Evolutionary conservation across 495 filamentous ascomycete species (phyloP).

Genomic region (Parathielavia hyrcaniae): DNA sequence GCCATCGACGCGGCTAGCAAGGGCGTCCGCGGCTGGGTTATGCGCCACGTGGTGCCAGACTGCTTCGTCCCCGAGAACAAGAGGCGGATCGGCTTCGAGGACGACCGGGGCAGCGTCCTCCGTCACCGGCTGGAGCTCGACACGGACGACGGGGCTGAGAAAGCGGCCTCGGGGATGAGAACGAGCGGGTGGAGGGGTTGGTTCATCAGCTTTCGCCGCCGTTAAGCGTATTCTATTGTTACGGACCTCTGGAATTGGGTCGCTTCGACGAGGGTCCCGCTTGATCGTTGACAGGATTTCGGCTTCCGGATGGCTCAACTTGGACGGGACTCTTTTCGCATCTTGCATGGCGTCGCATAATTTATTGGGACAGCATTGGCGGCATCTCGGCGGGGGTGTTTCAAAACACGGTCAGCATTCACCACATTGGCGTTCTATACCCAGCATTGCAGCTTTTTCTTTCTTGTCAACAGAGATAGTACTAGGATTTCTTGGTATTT

Average conservation of each 20-base stretch:
- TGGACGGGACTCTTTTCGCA: background rate
- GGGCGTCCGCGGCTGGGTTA: constrained; percentile 49
- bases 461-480: constrained; percentile 1
- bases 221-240: background rate
- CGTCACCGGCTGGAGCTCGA: constrained; percentile 46
- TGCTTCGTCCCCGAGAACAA: constrained; percentile 46
- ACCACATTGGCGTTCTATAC: constrained; percentile 20
- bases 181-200: constrained; percentile 25
- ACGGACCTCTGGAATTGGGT: no score
- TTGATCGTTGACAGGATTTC: background rate
- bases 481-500: constrained; percentile 3
- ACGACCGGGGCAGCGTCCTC: constrained; percentile 49
- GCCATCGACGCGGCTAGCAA: constrained; percentile 51
- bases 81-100: constrained; percentile 44
- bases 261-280: no score
- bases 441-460: constrained; percentile 12
- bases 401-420: constrained; percentile 6
- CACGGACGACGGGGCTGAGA: constrained; percentile 17
- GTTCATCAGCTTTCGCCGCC: constrained; percentile 23
- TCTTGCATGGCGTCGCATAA: constrained; percentile 11
- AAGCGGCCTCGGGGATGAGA: constrained; percentile 3
- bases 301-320: no score
- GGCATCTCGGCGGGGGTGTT: constrained; percentile 8
- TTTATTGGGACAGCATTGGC: constrained; percentile 12
- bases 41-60: constrained; percentile 48